These are phyloP conservation scores for Oryza meyeriana DNA, from an alignment of 176 grass and related monocot species.

Conservation along the genomic window DNA sequence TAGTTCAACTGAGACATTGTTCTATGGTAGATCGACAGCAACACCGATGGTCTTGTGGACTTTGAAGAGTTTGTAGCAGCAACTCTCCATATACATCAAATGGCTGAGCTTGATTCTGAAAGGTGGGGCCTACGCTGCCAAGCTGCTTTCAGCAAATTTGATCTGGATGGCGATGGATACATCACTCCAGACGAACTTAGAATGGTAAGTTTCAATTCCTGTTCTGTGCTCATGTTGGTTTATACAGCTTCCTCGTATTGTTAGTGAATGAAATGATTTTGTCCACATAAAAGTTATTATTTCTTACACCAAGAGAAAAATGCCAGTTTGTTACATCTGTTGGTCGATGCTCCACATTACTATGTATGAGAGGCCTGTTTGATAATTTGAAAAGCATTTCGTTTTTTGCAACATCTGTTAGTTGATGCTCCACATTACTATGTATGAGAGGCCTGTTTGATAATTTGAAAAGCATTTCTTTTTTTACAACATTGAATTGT, in stretches of 20 bases:
- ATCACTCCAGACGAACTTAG: conserved; percentile 98
- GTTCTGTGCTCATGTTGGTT: conserved; percentile 22
- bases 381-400: neutral
- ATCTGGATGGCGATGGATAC: conserved; percentile 92
- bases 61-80: conserved; percentile 95
- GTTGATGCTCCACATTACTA: neutral
- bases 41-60: conserved; percentile 96
- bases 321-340: neutral
- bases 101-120: conserved; percentile 89
- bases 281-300: neutral
- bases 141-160: conserved; percentile 93
- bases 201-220: conserved; percentile 64
- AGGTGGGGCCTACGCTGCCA: conserved; percentile 80
- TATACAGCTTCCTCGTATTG: neutral
- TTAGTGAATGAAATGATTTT: neutral
- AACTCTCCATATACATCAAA: conserved; percentile 95
- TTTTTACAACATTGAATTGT: neutral
- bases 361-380: neutral
- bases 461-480: neutral
- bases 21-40: conserved; percentile 74
- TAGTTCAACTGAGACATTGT: conserved; percentile 33
- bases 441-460: neutral
- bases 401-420: neutral
- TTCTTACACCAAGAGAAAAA: neutral
- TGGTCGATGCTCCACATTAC: neutral